Percentiles rank a stretch among this genome's conserved stretches.
Conservation (phyloP, 257 asterid genomes). For the Vinca minor region DNA sequence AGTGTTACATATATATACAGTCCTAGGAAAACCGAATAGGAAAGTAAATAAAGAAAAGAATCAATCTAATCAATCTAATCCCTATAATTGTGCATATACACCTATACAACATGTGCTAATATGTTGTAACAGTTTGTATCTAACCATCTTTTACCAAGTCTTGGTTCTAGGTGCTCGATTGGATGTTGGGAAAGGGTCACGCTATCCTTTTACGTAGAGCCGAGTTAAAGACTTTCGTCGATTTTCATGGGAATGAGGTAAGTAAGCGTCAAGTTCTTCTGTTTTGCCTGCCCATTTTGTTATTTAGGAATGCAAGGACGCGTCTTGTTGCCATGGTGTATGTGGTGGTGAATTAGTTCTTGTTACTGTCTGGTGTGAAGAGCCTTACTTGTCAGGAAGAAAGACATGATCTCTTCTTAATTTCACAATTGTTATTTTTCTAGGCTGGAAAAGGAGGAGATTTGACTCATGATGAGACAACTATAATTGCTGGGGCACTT, state of each 20-base stretch:
- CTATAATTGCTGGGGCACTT: constrained; percentile 93
- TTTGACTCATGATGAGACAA: constrained; percentile 95
- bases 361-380: background rate
- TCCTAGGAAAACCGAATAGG: too few relatives aligned
- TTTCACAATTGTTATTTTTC: constrained; percentile 8
- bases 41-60: too few relatives aligned
- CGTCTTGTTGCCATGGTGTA: background rate
- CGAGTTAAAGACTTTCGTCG: constrained; percentile 94
- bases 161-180: constrained; percentile 68
- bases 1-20: too few relatives aligned
- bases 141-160: background rate
- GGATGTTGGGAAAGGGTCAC: constrained; percentile 97
- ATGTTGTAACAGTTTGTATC: too few relatives aligned
- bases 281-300: constrained; percentile 5
- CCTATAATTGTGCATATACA: too few relatives aligned
- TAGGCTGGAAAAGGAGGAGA: constrained; percentile 99
- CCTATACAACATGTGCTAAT: too few relatives aligned
- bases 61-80: too few relatives aligned
- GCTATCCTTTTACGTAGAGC: constrained; percentile 92
- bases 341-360: background rate
- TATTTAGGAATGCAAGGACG: background rate
- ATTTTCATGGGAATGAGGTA: constrained; percentile 98
- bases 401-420: background rate
- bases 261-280: background rate
- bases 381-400: background rate